Base-by-base conservation (phyloP, 805 yeast species). In the Dipodascus geniculatus region DNA sequence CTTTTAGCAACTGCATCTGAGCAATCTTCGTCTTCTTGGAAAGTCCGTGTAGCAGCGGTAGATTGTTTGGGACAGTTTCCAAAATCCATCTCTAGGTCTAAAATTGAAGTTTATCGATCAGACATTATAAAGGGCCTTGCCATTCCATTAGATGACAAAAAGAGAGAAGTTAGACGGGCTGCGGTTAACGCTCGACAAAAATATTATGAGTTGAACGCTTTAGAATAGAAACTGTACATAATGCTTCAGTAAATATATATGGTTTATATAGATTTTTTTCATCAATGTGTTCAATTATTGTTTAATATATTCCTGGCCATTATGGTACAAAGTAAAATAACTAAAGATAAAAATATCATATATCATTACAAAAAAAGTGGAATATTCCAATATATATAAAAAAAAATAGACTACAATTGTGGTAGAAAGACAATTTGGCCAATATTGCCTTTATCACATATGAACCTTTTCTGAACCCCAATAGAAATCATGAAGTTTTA, bases 151-250 rank as follows among this genome's bases (percentile, higher is more conserved):
- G 93, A 85, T 59, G 96, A 91, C 65, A 75, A 74, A 50, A 83
- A 75, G 63, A 77, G 99, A 66, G 70, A 68, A 1, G 87, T 91
- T 1, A 78, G 99, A 63, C 83, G 81, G 64, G 74, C 79, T 51
- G 85, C 91, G 3, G 82, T 85, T 52, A 88, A 85, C 60, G 80
- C 91, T 53, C 78, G 96, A 63, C 97, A 91, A 64, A 71, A 75
- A 0, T 83, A 79, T 61, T 87, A 71, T 65, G 95, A 85, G 14
- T n/a, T 38, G 17, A 38, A 4, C 6, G 6, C 19, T 11, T 14
- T 16, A 6, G 44, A 38, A 38, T 38, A 28, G 14, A 28, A n/a
- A n/a, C n/a, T n/a, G n/a, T 28, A 28, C 35, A 8, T 28, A 28
- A 28, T 28, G 35, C 35, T 28, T 8, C 14, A 14, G 35, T 28